Base-by-base conservation (phyloP, 805 yeast species). In the Saccharomycopsis sp. region DNA sequence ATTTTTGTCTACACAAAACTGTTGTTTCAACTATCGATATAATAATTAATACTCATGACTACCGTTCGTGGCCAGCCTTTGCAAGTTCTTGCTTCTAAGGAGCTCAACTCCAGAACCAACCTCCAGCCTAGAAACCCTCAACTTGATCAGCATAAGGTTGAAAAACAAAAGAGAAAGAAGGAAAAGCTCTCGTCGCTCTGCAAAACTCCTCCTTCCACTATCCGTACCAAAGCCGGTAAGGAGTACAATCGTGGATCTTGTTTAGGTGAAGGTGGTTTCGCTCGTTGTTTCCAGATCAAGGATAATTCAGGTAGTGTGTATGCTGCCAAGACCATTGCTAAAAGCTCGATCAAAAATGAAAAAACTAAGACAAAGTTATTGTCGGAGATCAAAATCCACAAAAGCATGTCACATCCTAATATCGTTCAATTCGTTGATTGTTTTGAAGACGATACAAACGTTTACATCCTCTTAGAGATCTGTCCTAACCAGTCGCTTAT, bases 241-340 rank as follows among this genome's bases (percentile, higher is more conserved):
- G 96, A 91, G 66, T 94, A 88, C 72, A 89, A 87, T 63, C 82
- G 98, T 69, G 98, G 98, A 1, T 78, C 78, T 60, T 92, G 91
- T 67, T 77, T 94, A 41, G 99, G 99, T 42, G 98, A 93, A 75
- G 99, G 99, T 61, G 99, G 99, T 0, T 94, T 94, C 77, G 99
- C 99, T 17, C 83, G 98, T 69, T 94, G 99, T 70, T 94, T 94
- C 74, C 97, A 94, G 71, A 94, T 94, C 78, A 89, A 87, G 69
- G 97, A 92, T 73, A 87, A 90, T 62, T 76, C 81, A 64, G 98
- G 98, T 41, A 82, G 83, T 67, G 80, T 89, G 1, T 94, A 78
- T 72, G 99, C 99, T 19, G 99, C 99, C 35, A 94, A 94, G 69
- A 96, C 99, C 0, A 96, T 94, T 42, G 99, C 99, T 57, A 61